phyloP scores from a whole-genome alignment of 805 yeast genomes.

The Lipomyces kockii region DNA sequence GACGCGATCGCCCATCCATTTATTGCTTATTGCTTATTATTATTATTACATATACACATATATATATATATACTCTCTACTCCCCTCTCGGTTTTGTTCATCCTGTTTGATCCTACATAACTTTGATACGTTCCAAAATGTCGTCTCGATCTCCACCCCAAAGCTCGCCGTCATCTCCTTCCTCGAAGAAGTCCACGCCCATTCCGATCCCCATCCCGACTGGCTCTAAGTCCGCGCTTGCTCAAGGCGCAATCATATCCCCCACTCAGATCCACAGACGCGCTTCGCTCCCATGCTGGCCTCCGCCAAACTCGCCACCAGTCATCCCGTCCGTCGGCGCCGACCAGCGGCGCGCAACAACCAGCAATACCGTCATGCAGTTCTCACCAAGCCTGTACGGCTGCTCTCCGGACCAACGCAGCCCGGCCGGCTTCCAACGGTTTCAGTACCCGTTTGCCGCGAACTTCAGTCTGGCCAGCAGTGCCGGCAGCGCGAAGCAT shows the following conservation, averaged over 20 bases:
- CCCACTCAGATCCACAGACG: slow-evolving; percentile 32
- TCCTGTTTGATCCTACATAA: neutral
- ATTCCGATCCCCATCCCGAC: slow-evolving; percentile 30
- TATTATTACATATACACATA: neutral
- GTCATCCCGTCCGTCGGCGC: neutral
- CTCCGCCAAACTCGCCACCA: slow-evolving; percentile 5
- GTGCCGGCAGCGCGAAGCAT: neutral
- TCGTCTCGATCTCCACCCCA: slow-evolving; percentile 5
- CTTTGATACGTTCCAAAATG: neutral
- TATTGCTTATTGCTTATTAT: no score
- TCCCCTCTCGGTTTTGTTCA: neutral
- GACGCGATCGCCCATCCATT: neutral
- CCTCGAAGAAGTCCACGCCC: slow-evolving; percentile 8
- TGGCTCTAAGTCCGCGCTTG: slow-evolving; percentile 24
- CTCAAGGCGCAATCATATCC: slow-evolving; percentile 20
- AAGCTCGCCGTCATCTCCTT: slow-evolving; percentile 5
- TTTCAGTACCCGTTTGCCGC: neutral
- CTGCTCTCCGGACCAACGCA: slow-evolving; percentile 25
- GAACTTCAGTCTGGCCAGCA: neutral
- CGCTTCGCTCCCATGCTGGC: slow-evolving; percentile 20
- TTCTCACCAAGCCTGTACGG: slow-evolving; percentile 28
- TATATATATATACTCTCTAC: neutral
- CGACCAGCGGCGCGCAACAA: slow-evolving; percentile 10
- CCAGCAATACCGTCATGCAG: slow-evolving; percentile 5
- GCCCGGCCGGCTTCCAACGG: slow-evolving; percentile 20